Percentiles rank a stretch among this genome's conserved stretches.
phyloP scores from a whole-genome alignment of 805 yeast genomes.

The Pichia cabralensis region DNA sequence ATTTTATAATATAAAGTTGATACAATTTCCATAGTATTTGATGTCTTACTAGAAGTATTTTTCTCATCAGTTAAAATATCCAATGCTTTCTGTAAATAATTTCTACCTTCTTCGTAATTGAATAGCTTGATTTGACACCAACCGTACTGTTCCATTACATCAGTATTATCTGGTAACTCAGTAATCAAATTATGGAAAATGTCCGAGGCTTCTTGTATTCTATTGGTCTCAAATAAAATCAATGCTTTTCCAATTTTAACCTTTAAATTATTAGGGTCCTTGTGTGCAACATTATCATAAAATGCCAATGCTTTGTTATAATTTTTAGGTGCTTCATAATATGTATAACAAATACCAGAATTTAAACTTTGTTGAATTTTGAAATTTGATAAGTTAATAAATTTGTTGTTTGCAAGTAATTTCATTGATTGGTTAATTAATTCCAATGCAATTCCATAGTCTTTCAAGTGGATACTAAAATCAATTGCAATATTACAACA shows the following conservation, averaged over 20 bases:
- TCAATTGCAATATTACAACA: slow-evolving; percentile 58
- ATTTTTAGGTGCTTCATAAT: slow-evolving; percentile 86
- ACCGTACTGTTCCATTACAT: slow-evolving; percentile 59
- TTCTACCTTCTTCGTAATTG: slow-evolving; percentile 41
- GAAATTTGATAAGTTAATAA: slow-evolving; percentile 37
- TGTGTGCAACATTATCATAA: slow-evolving; percentile 49
- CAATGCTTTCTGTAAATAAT: slow-evolving; percentile 36
- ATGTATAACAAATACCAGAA: slow-evolving; percentile 69
- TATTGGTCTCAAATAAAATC: slow-evolving; percentile 57
- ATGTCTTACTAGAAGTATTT: slow-evolving; percentile 5
- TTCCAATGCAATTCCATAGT: slow-evolving; percentile 53
- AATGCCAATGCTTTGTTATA: slow-evolving; percentile 62
- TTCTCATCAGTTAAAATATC: slow-evolving; percentile 3
- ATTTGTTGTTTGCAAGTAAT: slow-evolving; percentile 37
- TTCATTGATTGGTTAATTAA: slow-evolving; percentile 52
- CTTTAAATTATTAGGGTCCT: slow-evolving; percentile 30
- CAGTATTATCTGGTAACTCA: slow-evolving; percentile 40
- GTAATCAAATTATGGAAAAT: slow-evolving; percentile 31
- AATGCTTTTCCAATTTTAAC: slow-evolving; percentile 80
- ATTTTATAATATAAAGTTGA: slow-evolving; percentile 64
- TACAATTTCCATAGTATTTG: slow-evolving; percentile 41
- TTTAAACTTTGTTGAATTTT: slow-evolving; percentile 51
- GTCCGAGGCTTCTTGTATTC: slow-evolving; percentile 48
- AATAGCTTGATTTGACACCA: slow-evolving; percentile 66
- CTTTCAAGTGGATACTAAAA: slow-evolving; percentile 49